Evolutionary conservation across 495 filamentous ascomycete genomes (phyloP), one percentile per base, ranked within the genome.

Genomic region (Staphylotrichum tortipilum): DNA sequence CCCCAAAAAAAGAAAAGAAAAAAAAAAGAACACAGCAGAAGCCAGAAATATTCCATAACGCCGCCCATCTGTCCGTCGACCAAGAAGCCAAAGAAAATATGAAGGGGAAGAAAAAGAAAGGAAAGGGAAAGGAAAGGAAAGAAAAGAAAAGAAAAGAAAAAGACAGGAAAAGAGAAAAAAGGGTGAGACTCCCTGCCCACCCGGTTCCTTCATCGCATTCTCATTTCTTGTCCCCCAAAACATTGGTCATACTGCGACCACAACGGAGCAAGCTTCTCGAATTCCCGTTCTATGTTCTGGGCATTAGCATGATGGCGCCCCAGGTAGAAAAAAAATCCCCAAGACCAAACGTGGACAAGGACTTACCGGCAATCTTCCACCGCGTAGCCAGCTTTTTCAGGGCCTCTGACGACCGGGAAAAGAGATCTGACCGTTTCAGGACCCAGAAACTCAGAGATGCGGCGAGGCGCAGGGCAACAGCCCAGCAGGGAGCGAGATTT

Each of bases 311-410:
- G 15, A 52, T 7, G 10, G 11, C 17, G 7, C 9, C 11, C 19
- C 28, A 12, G 26, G 26, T 2, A 45, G 17, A 17, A 0, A 3
- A 26, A n/a, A 19, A 15, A n/a, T n/a, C n/a, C n/a, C n/a, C n/a
- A n/a, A n/a, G n/a, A n/a, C n/a, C n/a, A n/a, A n/a, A n/a, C n/a
- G n/a, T n/a, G n/a, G 12, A 15, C 24, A 21, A 23, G 1, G 4
- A 54, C 62, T 55, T 33, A 61, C 62, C 60, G 10, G 58, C 56
- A 49, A 64, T 56, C 50, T 52, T 60, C 63, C 63, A 66, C 44
- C 63, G 46, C 24, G 28, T 44, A 1, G 46, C 42, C 6, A 53
- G 14, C 5, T 38, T 34, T 21, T 54, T 52, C 18, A 62, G 33
- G 1, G 46, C 15, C 9, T 6, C 39, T 44, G 35, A 58, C 40